Evolutionary conservation across 2,329 filamentous ascomycete species (phyloP).

Genomic region (Thyridium curvatum): DNA sequence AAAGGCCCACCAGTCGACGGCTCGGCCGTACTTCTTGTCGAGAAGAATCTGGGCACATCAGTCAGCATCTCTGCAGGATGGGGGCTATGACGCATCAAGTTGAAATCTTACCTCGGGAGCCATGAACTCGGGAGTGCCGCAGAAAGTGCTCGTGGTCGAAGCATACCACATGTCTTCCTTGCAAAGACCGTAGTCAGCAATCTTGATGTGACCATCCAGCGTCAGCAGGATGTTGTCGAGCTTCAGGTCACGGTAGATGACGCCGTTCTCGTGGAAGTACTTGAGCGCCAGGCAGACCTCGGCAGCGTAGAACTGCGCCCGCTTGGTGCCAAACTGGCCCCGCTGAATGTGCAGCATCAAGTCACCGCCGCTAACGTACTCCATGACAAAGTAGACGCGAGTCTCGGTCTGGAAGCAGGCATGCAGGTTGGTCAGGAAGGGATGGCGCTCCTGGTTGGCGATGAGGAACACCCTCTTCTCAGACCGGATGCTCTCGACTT

Average conservation of each 20-base stretch:
- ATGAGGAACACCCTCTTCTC: conserved; percentile 97
- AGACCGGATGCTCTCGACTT: conserved; percentile 95
- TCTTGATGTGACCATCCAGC: conserved; percentile 95
- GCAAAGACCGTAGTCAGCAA: conserved; percentile 96
- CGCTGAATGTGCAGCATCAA: conserved; percentile 98
- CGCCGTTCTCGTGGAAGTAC: conserved; percentile 98
- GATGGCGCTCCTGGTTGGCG: conserved; percentile 93
- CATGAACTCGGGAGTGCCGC: conserved; percentile 99
- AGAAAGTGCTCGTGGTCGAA: conserved; percentile 95
- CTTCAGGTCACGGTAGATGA: conserved; percentile 97
- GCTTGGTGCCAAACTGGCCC: conserved; percentile 90
- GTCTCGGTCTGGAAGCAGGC: conserved; percentile 99
- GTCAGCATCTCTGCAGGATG: conserved; percentile 16
- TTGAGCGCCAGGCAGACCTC: conserved; percentile 96
- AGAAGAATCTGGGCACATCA: conserved; percentile 66
- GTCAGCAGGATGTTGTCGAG: conserved; percentile 88
- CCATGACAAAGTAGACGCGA: conserved; percentile 98
- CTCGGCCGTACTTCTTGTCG: conserved; percentile 96
- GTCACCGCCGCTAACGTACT: conserved; percentile 97
- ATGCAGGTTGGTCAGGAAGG: conserved; percentile 90
- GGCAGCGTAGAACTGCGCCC: conserved; percentile 97
- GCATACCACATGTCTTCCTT: conserved; percentile 99
- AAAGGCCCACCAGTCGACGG: conserved; percentile 99
- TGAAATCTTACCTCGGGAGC: conserved; percentile 79
- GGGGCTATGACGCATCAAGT: not conserved